Evolutionary conservation across 352 stramenopile species (phyloP), one percentile per base, ranked within the genome.

Genomic region (Globisporangium recalcitrans): DNA sequence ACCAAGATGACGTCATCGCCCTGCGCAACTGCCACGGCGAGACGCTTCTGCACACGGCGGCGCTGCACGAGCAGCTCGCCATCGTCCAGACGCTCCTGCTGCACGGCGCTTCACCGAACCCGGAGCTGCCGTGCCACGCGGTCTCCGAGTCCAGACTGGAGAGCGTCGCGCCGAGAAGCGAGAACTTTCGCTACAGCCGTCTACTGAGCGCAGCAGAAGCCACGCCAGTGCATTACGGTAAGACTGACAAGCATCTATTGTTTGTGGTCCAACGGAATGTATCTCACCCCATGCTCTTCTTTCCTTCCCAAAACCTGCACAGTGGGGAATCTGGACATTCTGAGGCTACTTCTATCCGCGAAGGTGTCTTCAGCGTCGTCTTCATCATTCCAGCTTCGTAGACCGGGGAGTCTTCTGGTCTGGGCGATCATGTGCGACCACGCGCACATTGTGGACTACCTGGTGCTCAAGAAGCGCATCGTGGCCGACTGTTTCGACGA

Each of bases 211-310:
- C 77, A 10, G 71, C 65, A 0, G 82, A 88, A 44, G 79, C 80
- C 1, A 92, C 82, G 3, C 73, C 82, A 4, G 56, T 87, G 5
- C 82, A 92, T 65, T 92, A 87, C 57, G 72, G 76, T 83, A 59
- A 16, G 64, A 36, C n/a, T n/a, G n/a, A n/a, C n/a, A n/a, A n/a
- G n/a, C n/a, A n/a, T n/a, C n/a, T n/a, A n/a, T n/a, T n/a, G n/a
- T n/a, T n/a, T n/a, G n/a, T n/a, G n/a, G n/a, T n/a, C n/a, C n/a
- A n/a, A n/a, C n/a, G n/a, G n/a, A n/a, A n/a, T n/a, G n/a, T n/a
- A n/a, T n/a, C n/a, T n/a, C n/a, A n/a, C n/a, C n/a, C n/a, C n/a
- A n/a, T n/a, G n/a, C n/a, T n/a, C 27, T 31, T 27, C 8, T 52
- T 8, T 34, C 21, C 24, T 32, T 4, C 4, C 24, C 16, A 2